A percentile compares a stretch with the other conserved stretches of the same genome.
Conservation (phyloP, 2,329 filamentous ascomycete species). For the Dendryphion nanum region DNA sequence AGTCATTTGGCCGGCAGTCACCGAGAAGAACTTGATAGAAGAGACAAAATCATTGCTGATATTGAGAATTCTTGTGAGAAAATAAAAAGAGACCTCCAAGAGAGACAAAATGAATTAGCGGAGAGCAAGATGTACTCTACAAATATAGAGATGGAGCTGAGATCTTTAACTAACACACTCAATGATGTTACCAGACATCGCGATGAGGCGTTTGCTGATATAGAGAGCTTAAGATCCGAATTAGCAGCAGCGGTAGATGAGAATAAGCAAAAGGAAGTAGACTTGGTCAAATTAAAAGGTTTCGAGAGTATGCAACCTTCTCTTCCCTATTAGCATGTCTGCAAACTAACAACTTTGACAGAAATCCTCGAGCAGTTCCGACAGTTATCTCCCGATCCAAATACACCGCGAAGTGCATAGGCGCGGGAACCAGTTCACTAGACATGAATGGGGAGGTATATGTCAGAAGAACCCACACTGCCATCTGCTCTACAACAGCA, state of each 20-base stretch:
- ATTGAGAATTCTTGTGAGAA: background rate
- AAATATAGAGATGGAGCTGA: no score
- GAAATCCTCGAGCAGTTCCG: background rate
- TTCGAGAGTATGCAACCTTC: background rate
- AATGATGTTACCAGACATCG: no score
- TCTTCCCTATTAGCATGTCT: background rate
- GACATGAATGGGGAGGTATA: no score
- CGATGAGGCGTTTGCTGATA: no score
- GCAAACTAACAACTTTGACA: background rate
- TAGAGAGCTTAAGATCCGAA: no score
- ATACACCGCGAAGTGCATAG: no score
- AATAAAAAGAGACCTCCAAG: background rate
- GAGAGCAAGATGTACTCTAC: background rate
- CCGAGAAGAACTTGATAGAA: background rate
- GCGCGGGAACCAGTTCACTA: no score
- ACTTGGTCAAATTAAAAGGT: background rate
- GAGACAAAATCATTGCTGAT: background rate
- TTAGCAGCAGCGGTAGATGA: no score
- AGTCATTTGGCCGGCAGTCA: constrained; percentile 1
- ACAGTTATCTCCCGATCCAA: background rate
- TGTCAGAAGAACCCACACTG: no score
- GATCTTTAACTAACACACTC: no score
- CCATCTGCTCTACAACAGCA: no score
- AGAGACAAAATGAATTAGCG: background rate
- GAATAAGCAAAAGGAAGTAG: background rate